A percentile compares a stretch with the other conserved stretches of the same genome.
These are phyloP conservation scores for Kwoniella bestiolae DNA, from an alignment of 768 basidiomycete genomes.

Conservation along the genomic window DNA sequence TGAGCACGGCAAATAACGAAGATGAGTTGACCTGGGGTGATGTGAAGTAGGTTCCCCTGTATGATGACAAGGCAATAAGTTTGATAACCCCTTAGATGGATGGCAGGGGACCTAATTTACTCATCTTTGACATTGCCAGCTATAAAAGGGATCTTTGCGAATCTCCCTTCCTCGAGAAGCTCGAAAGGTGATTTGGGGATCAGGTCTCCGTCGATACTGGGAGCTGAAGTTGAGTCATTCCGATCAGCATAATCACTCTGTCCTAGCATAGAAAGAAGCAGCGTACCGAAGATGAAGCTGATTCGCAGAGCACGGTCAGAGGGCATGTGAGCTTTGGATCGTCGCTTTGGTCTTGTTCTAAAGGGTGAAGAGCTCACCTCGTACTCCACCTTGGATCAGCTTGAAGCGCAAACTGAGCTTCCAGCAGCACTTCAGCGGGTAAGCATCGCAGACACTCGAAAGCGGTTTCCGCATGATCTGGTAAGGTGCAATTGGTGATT, in stretches of 20 bases:
- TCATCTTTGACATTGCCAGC: constrained; percentile 51
- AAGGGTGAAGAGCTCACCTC: background rate
- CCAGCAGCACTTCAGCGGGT: background rate
- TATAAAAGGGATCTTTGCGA: constrained; percentile 50
- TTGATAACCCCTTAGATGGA: background rate
- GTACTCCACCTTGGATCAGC: background rate
- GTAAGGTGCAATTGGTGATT: constrained; percentile 36
- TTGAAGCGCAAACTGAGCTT: background rate
- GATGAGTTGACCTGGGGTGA: constrained; percentile 19
- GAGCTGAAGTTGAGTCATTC: constrained; percentile 17
- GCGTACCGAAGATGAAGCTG: constrained; percentile 38
- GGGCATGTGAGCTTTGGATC: constrained; percentile 59
- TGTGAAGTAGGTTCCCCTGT: constrained; percentile 49
- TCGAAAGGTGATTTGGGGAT: constrained; percentile 47
- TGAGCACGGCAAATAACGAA: constrained; percentile 5
- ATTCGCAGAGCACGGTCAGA: constrained; percentile 58
- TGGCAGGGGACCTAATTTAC: constrained; percentile 27
- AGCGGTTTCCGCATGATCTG: constrained; percentile 2
- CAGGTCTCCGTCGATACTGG: constrained; percentile 50
- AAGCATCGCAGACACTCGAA: constrained; percentile 45
- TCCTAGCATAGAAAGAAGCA: background rate
- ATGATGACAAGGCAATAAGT: background rate
- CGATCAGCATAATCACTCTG: background rate
- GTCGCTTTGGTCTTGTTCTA: too few species aligned
- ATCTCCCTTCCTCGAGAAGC: constrained; percentile 45